A percentile compares a stretch with the other conserved stretches of the same genome.
Evolutionary conservation across 208 protist species (phyloP).

Genomic region (Sergeia podlipaevii): DNA sequence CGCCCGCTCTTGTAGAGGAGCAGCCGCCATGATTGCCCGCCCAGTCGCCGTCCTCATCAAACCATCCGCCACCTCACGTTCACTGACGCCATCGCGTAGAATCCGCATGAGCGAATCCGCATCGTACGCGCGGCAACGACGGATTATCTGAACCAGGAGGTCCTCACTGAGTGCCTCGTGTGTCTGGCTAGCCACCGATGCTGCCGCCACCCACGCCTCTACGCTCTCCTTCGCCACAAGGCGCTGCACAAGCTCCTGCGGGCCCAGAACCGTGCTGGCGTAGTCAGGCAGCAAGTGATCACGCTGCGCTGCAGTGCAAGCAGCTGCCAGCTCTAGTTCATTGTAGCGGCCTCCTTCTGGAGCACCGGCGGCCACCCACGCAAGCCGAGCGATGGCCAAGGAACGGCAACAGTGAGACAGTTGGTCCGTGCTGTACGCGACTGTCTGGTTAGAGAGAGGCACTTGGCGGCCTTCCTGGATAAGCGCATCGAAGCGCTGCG

Average conservation of each 20-base stretch:
- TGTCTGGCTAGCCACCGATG: conserved; percentile 33
- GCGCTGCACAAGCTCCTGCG: conserved; percentile 54
- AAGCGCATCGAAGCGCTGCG: conserved; percentile 50
- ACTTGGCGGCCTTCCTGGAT: conserved; percentile 29
- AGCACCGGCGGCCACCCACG: conserved; percentile 44
- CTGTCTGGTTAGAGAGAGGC: conserved; percentile 17
- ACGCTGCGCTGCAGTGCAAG: conserved; percentile 39
- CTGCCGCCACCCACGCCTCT: conserved; percentile 61
- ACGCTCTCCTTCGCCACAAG: conserved; percentile 33
- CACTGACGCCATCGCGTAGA: conserved; percentile 44
- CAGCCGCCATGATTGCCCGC: conserved; percentile 23
- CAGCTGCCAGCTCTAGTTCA: conserved; percentile 37
- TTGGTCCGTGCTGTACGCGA: conserved; percentile 49
- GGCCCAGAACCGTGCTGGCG: conserved; percentile 29
- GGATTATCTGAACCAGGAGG: conserved; percentile 63
- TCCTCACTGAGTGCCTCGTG: conserved; percentile 37
- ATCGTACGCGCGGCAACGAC: conserved; percentile 50
- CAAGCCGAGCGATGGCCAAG: conserved; percentile 47
- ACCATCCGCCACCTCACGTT: conserved; percentile 41
- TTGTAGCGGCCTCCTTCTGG: conserved; percentile 21
- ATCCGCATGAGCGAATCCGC: conserved; percentile 29
- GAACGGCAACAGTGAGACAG: conserved; percentile 51
- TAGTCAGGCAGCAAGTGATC: conserved; percentile 34
- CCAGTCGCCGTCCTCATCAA: conserved; percentile 55
- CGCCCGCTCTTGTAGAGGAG: conserved; percentile 22